phyloP scores from a whole-genome alignment of 1,284 basidiomycete species.

The Moniliella sp. region DNA sequence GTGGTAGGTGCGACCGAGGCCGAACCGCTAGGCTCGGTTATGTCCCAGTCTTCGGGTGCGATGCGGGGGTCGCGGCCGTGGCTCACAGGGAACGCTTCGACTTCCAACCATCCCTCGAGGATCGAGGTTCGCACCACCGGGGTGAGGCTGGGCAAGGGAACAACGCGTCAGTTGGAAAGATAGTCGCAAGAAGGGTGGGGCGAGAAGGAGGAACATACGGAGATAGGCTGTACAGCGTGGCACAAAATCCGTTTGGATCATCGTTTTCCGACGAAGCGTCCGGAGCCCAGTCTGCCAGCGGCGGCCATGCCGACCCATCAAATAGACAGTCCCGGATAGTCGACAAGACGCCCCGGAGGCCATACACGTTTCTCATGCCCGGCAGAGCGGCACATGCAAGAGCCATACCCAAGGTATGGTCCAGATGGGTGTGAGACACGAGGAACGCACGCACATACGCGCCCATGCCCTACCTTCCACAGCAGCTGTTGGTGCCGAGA shows the following conservation, averaged over 20 bases:
- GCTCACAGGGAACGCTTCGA: conserved; percentile 1
- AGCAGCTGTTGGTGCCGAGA: too few relatives aligned
- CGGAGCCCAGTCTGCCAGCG: conserved; percentile 55
- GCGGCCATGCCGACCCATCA: conserved; percentile 57
- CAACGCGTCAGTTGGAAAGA: conserved; percentile 14
- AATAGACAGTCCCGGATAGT: conserved; percentile 55
- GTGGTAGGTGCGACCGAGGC: too few relatives aligned
- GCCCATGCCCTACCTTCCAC: too few relatives aligned
- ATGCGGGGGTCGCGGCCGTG: conserved; percentile 6
- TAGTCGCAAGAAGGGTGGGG: too few relatives aligned
- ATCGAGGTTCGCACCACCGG: conserved; percentile 10
- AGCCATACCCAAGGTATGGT: conserved; percentile 54
- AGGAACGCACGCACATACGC: conserved; percentile 39
- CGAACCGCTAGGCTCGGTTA: too few relatives aligned
- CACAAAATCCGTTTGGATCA: too few relatives aligned
- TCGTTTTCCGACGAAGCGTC: too few relatives aligned
- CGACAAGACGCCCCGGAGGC: conserved; percentile 44
- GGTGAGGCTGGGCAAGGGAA: conserved; percentile 19
- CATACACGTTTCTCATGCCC: conserved; percentile 50
- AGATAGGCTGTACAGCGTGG: conserved; percentile 22
- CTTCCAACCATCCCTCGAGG: background rate
- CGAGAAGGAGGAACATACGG: conserved; percentile 4
- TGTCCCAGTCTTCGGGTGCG: too few relatives aligned
- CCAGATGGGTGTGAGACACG: conserved; percentile 58
- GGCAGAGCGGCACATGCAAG: conserved; percentile 50